phyloP scores from a whole-genome alignment of 2,329 filamentous ascomycete genomes.

The Aphanocladium album region DNA sequence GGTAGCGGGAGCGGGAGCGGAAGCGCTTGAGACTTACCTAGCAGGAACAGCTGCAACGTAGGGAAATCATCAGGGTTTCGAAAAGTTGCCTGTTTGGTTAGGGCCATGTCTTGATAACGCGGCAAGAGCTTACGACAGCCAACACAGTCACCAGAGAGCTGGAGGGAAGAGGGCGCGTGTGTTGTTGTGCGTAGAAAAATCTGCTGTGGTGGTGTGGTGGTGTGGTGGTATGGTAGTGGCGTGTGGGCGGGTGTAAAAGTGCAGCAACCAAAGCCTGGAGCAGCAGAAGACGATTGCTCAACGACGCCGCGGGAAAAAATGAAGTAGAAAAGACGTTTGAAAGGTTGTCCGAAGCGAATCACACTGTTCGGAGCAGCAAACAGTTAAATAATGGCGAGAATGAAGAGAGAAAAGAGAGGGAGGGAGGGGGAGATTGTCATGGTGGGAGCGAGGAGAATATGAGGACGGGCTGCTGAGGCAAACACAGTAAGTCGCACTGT shows the following conservation, averaged over 20 bases:
- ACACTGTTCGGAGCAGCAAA: background rate
- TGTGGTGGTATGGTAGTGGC: background rate
- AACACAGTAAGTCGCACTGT: slow-evolving; percentile 14
- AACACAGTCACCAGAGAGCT: slow-evolving; percentile 29
- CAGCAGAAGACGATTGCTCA: background rate
- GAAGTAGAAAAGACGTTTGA: background rate
- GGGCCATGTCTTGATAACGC: slow-evolving; percentile 44
- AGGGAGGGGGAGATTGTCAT: slow-evolving; percentile 14
- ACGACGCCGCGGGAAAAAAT: background rate
- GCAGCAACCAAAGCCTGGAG: background rate
- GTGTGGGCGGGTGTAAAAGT: background rate
- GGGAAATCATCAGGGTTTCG: slow-evolving; percentile 73
- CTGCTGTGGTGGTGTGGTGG: background rate
- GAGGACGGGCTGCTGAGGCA: slow-evolving; percentile 1
- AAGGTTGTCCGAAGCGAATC: no score
- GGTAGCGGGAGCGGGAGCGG: slow-evolving; percentile 25
- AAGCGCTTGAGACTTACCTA: no score
- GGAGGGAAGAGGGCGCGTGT: slow-evolving; percentile 16
- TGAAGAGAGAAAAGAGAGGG: slow-evolving; percentile 12
- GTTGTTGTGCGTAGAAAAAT: slow-evolving; percentile 18
- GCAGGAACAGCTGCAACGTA: slow-evolving; percentile 72
- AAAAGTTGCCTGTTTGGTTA: slow-evolving; percentile 44
- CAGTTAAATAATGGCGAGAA: background rate
- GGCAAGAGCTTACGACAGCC: slow-evolving; percentile 40
- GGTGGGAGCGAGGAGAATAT: slow-evolving; percentile 14